These are phyloP conservation scores for Barnettozyma wickerhamii DNA, from an alignment of 805 yeast species.

Conservation along the genomic window DNA sequence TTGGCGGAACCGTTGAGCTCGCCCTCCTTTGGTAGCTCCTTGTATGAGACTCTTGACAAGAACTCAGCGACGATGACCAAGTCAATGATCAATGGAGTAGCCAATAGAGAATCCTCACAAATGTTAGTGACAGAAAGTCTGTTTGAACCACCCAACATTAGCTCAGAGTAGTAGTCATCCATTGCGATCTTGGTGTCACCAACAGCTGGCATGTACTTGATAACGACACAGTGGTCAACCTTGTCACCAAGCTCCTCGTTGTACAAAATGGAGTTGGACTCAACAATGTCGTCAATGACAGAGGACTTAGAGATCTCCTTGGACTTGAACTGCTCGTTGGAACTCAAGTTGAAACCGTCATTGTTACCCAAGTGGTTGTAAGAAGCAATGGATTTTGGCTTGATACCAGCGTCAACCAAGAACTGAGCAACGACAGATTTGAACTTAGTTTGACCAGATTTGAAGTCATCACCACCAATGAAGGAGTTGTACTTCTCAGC, in stretches of 20 bases:
- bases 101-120: conserved; percentile 92
- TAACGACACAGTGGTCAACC: conserved; percentile 92
- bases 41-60: conserved; percentile 80
- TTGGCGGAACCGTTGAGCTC: conserved; percentile 19
- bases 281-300: conserved; percentile 92
- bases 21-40: conserved; percentile 33
- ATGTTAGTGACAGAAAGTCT: conserved; percentile 91
- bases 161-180: conserved; percentile 96
- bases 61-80: conserved; percentile 88
- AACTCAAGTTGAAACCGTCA: conserved; percentile 88
- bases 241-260: conserved; percentile 71
- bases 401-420: conserved; percentile 95
- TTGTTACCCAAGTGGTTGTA: conserved; percentile 96
- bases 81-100: conserved; percentile 92
- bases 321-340: conserved; percentile 91
- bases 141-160: conserved; percentile 97
- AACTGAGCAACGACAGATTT: conserved; percentile 96
- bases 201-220: conserved; percentile 90
- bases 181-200: conserved; percentile 97
- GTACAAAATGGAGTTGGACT: conserved; percentile 78
- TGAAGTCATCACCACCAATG: conserved; percentile 97
- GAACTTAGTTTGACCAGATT: conserved; percentile 92
- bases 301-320: conserved; percentile 92
- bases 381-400: conserved; percentile 91
- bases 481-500: conserved; percentile 73